Evolutionary conservation across 2,329 filamentous ascomycete species (phyloP).

Genomic region (Ascochyta rabiei): DNA sequence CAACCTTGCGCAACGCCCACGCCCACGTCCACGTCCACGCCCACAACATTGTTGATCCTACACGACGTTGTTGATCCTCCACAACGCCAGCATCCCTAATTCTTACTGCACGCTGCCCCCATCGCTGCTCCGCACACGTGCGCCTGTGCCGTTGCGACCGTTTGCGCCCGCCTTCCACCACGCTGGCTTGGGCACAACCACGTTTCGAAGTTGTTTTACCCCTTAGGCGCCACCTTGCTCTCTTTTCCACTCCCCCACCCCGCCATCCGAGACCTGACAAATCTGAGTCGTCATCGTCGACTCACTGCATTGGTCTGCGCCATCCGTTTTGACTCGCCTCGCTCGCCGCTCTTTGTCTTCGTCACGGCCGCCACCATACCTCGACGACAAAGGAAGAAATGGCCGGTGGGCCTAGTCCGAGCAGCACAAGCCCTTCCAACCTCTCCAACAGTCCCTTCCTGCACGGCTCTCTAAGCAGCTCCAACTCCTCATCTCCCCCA

Average conservation of each 20-base stretch:
- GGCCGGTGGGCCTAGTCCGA: constrained; percentile 51
- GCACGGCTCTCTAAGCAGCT: constrained; percentile 49
- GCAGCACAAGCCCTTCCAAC: constrained; percentile 50
- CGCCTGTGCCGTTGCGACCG: constrained; percentile 8
- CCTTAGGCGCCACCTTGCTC: constrained; percentile 21
- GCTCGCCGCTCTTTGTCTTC: constrained; percentile 40
- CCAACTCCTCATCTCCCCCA: constrained; percentile 49
- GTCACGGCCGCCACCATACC: constrained; percentile 33
- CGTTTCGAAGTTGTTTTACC: constrained; percentile 47
- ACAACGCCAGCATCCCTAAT: constrained; percentile 19
- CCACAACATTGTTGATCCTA: constrained; percentile 4
- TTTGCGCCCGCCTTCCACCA: constrained; percentile 3
- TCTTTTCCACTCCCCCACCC: constrained; percentile 22
- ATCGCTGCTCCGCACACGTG: constrained; percentile 27
- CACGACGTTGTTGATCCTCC: not conserved
- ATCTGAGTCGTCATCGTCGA: constrained; percentile 23
- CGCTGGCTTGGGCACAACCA: constrained; percentile 32
- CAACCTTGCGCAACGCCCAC: constrained; percentile 6
- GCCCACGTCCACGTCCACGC: constrained; percentile 18
- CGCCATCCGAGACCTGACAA: constrained; percentile 25
- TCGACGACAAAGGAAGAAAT: constrained; percentile 45
- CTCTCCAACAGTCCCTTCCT: constrained; percentile 48
- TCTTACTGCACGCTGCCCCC: constrained; percentile 27
- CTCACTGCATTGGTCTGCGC: constrained; percentile 29
- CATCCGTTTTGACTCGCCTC: constrained; percentile 21